Percentiles rank a stretch among this genome's conserved stretches.
Conservation (phyloP, 306 rosid genomes). For the Vigna mungo region DNA sequence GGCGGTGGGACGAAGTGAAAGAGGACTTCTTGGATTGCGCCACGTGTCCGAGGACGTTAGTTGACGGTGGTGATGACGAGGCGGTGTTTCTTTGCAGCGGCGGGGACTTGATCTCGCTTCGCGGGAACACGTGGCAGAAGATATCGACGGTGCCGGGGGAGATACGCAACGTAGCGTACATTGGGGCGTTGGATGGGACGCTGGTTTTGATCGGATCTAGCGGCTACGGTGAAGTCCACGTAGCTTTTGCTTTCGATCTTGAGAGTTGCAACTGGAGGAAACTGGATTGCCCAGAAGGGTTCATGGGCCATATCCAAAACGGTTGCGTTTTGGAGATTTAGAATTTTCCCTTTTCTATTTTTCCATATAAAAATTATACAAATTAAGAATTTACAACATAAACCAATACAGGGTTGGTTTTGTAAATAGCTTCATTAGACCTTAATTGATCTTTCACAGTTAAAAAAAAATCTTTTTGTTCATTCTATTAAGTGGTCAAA, state of each 20-base stretch:
- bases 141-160: conserved; percentile 53
- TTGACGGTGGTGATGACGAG: conserved; percentile 45
- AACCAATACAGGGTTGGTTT: neutral
- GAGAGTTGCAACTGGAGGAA: conserved; percentile 49
- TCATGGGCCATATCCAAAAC: conserved; percentile 67
- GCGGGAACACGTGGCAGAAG: conserved; percentile 51
- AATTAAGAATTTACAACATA: neutral
- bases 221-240: conserved; percentile 58
- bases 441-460: too few species aligned
- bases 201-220: conserved; percentile 60
- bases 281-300: conserved; percentile 46
- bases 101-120: conserved; percentile 39
- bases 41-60: conserved; percentile 62
- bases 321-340: conserved; percentile 66
- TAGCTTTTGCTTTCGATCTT: conserved; percentile 45
- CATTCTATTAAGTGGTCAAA: too few species aligned
- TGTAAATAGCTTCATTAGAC: neutral
- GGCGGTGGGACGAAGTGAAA: conserved; percentile 53
- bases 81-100: conserved; percentile 47
- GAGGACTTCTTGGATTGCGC: conserved; percentile 51
- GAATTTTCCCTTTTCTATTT: neutral
- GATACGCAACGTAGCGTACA: conserved; percentile 49
- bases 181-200: conserved; percentile 47
- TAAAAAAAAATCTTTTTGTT: too few species aligned
- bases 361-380: neutral